These are phyloP conservation scores for Ilyonectria sp. DNA, from an alignment of 2,329 filamentous ascomycete genomes.

Conservation along the genomic window DNA sequence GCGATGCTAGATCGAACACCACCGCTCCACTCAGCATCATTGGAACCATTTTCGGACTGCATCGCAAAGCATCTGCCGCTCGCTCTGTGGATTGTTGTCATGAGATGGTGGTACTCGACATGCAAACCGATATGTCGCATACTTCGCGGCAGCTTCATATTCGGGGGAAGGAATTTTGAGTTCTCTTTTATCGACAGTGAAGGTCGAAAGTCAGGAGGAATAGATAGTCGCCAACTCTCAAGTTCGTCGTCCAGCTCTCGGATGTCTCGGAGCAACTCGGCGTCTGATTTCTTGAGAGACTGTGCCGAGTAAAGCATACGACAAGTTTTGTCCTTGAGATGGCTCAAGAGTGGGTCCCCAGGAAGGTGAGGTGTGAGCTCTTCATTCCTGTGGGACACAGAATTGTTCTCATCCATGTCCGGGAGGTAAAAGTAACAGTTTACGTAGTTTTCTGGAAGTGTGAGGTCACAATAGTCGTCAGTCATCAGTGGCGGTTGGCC, in stretches of 20 bases:
- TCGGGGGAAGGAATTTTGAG: background rate
- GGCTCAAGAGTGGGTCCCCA: slow-evolving; percentile 62
- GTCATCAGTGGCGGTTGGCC: slow-evolving; percentile 63
- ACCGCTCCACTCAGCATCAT: slow-evolving; percentile 53
- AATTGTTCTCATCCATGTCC: slow-evolving; percentile 20
- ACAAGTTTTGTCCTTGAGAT: slow-evolving; percentile 66
- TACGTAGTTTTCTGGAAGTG: slow-evolving; percentile 56
- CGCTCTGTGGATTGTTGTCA: slow-evolving; percentile 68
- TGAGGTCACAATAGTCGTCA: slow-evolving; percentile 27
- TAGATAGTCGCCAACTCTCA: slow-evolving; percentile 66
- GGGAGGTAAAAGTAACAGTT: slow-evolving; percentile 38
- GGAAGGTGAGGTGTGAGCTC: slow-evolving; percentile 53
- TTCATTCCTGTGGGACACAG: background rate
- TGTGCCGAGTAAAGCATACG: slow-evolving; percentile 64
- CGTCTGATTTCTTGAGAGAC: slow-evolving; percentile 65
- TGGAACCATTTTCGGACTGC: slow-evolving; percentile 32
- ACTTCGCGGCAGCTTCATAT: slow-evolving; percentile 42
- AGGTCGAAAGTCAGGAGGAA: slow-evolving; percentile 61
- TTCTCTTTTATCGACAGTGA: slow-evolving; percentile 56
- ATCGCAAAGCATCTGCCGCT: slow-evolving; percentile 61
- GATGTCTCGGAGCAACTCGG: slow-evolving; percentile 67
- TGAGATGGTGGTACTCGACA: slow-evolving; percentile 68
- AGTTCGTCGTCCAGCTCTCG: slow-evolving; percentile 70
- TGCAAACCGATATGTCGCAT: slow-evolving; percentile 64
- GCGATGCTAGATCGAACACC: slow-evolving; percentile 66